Conservation (phyloP, 192 early-diverging fungal species). For the Paraglomus occultum region DNA sequence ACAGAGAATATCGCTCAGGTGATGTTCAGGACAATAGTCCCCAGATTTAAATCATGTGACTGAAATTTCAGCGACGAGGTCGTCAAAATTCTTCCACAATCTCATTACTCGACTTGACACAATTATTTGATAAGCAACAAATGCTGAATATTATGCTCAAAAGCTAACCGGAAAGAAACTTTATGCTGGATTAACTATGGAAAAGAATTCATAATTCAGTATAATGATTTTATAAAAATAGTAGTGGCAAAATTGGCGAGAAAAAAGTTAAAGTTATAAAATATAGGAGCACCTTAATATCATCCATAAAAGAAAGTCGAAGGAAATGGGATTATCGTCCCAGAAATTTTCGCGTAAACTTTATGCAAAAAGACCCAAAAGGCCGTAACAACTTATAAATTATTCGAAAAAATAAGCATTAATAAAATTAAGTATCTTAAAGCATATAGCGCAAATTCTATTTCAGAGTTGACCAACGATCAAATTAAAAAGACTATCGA, state of each 20-base stretch:
- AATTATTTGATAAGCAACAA: constrained; percentile 25
- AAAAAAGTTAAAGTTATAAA: constrained; percentile 14
- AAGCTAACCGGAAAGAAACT: constrained; percentile 14
- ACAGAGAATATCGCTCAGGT: constrained; percentile 28
- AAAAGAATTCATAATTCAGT: constrained; percentile 24
- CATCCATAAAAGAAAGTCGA: constrained; percentile 13
- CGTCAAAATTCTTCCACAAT: no score
- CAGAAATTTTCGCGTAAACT: constrained; percentile 15
- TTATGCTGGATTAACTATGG: constrained; percentile 15
- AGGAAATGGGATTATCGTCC: constrained; percentile 13
- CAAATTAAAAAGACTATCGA: constrained; percentile 11
- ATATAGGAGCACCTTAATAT: constrained; percentile 14
- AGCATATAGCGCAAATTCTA: constrained; percentile 23
- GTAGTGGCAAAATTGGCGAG: constrained; percentile 9
- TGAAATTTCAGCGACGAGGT: constrained; percentile 23
- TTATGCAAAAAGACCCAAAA: constrained; percentile 13
- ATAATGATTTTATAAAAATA: constrained; percentile 25
- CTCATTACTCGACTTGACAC: neutral
- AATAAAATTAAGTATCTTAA: constrained; percentile 20
- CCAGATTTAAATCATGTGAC: constrained; percentile 12
- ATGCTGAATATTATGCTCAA: constrained; percentile 19
- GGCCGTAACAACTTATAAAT: constrained; percentile 19
- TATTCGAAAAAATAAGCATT: constrained; percentile 16
- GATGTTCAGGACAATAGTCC: no score
- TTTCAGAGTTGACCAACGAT: constrained; percentile 21